A percentile compares a stretch with the other conserved stretches of the same genome.
Conservation (phyloP, 192 early-diverging fungal genomes). For the Backusella macrospora region DNA sequence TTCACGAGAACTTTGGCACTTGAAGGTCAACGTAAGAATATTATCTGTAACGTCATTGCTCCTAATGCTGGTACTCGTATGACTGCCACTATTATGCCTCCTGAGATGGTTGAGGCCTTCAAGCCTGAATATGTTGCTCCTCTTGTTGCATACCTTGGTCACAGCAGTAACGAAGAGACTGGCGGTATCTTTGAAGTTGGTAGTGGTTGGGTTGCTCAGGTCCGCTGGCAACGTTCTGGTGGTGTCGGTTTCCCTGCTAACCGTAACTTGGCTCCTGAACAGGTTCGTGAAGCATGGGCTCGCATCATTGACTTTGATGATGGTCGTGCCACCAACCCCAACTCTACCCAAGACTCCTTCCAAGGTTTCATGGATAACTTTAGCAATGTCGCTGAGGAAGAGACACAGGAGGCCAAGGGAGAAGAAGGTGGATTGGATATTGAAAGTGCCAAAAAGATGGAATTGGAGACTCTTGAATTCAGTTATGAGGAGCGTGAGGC, state of each 20-base stretch:
- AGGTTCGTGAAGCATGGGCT: conserved; percentile 76
- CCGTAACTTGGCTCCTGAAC: conserved; percentile 81
- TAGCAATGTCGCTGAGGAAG: conserved; percentile 61
- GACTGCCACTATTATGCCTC: conserved; percentile 97
- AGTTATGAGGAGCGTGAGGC: conserved; percentile 88
- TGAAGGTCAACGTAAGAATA: conserved; percentile 91
- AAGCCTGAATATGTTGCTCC: conserved; percentile 98
- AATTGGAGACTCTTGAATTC: conserved; percentile 61
- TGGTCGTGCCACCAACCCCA: conserved; percentile 90
- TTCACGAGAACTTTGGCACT: conserved; percentile 90
- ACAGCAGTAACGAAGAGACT: conserved; percentile 75
- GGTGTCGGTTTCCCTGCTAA: conserved; percentile 92
- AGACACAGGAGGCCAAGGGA: conserved; percentile 29
- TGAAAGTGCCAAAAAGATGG: conserved; percentile 60
- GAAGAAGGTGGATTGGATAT: conserved; percentile 63
- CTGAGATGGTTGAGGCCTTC: conserved; percentile 92
- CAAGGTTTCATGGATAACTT: conserved; percentile 86
- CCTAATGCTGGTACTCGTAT: conserved; percentile 97
- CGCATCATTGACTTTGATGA: conserved; percentile 93
- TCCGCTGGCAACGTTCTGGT: conserved; percentile 95
- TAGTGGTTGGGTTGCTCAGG: conserved; percentile 91
- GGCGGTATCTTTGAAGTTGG: conserved; percentile 96
- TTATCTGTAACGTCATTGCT: conserved; percentile 92
- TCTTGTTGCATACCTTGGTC: conserved; percentile 87
- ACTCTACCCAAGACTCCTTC: conserved; percentile 76